Conservation (phyloP, 768 basidiomycete genomes). For the Mycena indigotica region DNA sequence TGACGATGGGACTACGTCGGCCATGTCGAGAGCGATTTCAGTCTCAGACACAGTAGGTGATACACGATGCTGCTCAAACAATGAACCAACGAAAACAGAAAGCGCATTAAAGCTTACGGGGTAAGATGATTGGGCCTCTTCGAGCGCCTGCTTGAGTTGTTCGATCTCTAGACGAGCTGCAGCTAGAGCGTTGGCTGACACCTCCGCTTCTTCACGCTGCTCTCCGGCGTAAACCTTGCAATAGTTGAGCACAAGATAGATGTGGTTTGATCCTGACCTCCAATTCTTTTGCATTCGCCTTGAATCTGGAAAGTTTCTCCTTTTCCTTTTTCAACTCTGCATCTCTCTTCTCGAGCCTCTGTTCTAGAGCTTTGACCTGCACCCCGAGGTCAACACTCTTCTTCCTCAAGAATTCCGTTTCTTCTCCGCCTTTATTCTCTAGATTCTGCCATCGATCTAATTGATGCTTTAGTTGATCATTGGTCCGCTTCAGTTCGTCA, state of each 20-base stretch:
- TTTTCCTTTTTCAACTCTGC: constrained; percentile 48
- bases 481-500: constrained; percentile 59
- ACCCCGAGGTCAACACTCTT: constrained; percentile 59
- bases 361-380: constrained; percentile 50
- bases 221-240: constrained; percentile 42
- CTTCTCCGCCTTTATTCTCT: constrained; percentile 64
- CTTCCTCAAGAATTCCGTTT: constrained; percentile 57
- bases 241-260: not conserved
- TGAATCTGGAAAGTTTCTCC: constrained; percentile 44
- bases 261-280: constrained; percentile 45
- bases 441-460: constrained; percentile 69
- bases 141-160: constrained; percentile 48
- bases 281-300: constrained; percentile 44
- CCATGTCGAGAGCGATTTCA: constrained; percentile 4
- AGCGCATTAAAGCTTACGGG: constrained; percentile 17
- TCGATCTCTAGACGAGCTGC: no score
- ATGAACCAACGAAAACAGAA: not conserved
- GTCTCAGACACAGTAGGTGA: constrained; percentile 19
- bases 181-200: constrained; percentile 42
- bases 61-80: not conserved
- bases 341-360: constrained; percentile 36
- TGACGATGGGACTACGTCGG: constrained; percentile 9
- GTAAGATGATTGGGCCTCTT: constrained; percentile 38
- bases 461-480: constrained; percentile 60
- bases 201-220: constrained; percentile 39